These are phyloP conservation scores for Vigna trinervia DNA, from an alignment of 306 rosid species.

Conservation along the genomic window DNA sequence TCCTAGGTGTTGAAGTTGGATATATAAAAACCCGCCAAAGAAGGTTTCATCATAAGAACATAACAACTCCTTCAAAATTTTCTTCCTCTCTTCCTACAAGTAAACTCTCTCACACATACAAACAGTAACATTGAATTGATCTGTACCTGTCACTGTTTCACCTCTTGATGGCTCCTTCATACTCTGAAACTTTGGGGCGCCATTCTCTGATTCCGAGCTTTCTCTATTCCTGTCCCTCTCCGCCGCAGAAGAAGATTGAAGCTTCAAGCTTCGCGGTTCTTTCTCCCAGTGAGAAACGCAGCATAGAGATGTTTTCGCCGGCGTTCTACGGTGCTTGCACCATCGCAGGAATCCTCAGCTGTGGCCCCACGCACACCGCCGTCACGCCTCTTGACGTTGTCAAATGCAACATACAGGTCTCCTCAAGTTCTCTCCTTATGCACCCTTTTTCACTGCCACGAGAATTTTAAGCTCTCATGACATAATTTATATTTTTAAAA, in stretches of 20 bases:
- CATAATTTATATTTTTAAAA: too few relatives aligned
- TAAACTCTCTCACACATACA: neutral
- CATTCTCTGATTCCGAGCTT: constrained; percentile 71
- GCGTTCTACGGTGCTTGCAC: constrained; percentile 82
- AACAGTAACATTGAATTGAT: neutral
- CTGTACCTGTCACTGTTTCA: neutral
- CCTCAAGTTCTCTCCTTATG: neutral
- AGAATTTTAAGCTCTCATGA: too few relatives aligned
- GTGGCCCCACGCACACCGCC: constrained; percentile 89
- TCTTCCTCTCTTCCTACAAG: neutral
- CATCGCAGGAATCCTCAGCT: constrained; percentile 75
- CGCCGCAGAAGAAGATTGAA: neutral
- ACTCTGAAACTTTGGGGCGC: constrained; percentile 53
- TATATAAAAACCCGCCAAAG: neutral
- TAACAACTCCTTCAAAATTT: neutral
- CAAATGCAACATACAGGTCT: constrained; percentile 96
- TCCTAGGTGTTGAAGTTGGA: too few relatives aligned
- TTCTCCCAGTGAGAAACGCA: constrained; percentile 66
- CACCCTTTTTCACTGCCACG: neutral
- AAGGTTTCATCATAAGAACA: neutral
- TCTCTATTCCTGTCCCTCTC: constrained; percentile 65
- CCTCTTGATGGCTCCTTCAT: constrained; percentile 55
- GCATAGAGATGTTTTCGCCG: constrained; percentile 78
- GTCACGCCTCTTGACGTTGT: constrained; percentile 94
- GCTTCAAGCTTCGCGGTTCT: constrained; percentile 48